Evolutionary conservation across 495 filamentous ascomycete genomes (phyloP).

Genomic region (Evansstolkia leycettana): DNA sequence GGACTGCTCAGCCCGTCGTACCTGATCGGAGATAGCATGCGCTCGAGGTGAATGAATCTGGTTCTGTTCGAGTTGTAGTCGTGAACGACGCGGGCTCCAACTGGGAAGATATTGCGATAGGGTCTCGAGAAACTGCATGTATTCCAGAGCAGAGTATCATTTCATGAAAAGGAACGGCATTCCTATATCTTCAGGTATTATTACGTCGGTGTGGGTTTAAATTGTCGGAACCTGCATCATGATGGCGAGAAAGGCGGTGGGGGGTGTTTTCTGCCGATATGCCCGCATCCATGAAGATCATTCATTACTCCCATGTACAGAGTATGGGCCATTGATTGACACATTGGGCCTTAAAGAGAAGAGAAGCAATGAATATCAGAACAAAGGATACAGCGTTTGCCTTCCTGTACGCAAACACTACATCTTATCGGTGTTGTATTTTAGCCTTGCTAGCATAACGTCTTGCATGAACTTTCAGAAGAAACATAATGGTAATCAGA

Average conservation of each 20-base stretch:
- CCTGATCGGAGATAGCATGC: slow-evolving; percentile 10
- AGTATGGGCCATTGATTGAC: too few species aligned
- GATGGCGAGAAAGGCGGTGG: background rate
- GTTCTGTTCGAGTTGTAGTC: slow-evolving; percentile 1
- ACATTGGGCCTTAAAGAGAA: too few species aligned
- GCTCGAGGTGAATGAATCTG: slow-evolving; percentile 5
- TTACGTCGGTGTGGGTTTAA: background rate
- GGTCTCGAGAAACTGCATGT: background rate
- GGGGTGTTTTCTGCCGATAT: background rate
- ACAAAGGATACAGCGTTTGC: too few species aligned
- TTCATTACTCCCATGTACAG: too few species aligned
- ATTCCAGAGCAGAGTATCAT: background rate
- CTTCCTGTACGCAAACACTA: too few species aligned
- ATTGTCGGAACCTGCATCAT: background rate
- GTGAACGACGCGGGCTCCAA: slow-evolving; percentile 2
- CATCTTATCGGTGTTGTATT: background rate
- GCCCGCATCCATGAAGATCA: too few species aligned
- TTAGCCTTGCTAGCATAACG: background rate
- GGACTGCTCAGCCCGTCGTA: slow-evolving; percentile 11
- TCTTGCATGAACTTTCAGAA: slow-evolving; percentile 5
- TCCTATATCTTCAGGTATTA: too few species aligned
- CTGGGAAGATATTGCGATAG: slow-evolving; percentile 1
- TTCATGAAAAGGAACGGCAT: background rate
- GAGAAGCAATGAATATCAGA: too few species aligned
- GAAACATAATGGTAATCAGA: slow-evolving; percentile 15